Conservation (phyloP, 768 basidiomycete species). For the Boletus coccyginus region DNA sequence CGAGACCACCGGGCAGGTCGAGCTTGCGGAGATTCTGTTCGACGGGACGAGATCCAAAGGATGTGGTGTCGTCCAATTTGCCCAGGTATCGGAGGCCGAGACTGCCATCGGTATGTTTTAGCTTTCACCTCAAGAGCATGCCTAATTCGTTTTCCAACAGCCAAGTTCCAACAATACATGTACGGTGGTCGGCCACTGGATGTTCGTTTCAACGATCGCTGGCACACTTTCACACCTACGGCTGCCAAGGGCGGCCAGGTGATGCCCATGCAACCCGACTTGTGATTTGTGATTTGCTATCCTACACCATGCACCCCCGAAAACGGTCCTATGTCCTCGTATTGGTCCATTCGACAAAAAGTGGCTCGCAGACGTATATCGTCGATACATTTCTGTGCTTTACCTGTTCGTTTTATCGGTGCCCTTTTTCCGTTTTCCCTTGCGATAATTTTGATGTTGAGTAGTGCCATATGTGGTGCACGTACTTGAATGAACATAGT, state of each 20-base stretch:
- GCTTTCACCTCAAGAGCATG: background rate
- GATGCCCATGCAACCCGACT: slow-evolving; percentile 62
- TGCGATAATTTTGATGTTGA: background rate
- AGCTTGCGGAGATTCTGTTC: slow-evolving; percentile 91
- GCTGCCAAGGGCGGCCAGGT: slow-evolving; percentile 86
- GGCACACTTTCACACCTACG: slow-evolving; percentile 89
- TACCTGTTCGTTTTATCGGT: background rate
- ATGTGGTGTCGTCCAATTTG: slow-evolving; percentile 94
- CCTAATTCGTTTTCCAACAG: slow-evolving; percentile 31
- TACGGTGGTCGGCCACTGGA: slow-evolving; percentile 89
- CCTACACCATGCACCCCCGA: background rate
- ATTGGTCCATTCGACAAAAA: background rate
- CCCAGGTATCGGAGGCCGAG: slow-evolving; percentile 83
- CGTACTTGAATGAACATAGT: slow-evolving; percentile 1
- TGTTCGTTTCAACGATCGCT: slow-evolving; percentile 92
- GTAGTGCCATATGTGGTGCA: background rate
- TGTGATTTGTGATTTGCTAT: slow-evolving; percentile 8
- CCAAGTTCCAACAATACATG: slow-evolving; percentile 95
- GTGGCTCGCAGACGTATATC: background rate
- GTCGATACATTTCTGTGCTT: background rate
- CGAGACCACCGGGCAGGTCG: slow-evolving; percentile 95
- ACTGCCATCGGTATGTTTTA: slow-evolving; percentile 76
- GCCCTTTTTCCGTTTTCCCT: background rate
- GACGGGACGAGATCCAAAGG: slow-evolving; percentile 93
- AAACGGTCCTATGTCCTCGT: background rate